Percentiles rank a stretch among this genome's conserved stretches.
phyloP scores from a whole-genome alignment of 306 rosid genomes.

The Quercus variabilis region DNA sequence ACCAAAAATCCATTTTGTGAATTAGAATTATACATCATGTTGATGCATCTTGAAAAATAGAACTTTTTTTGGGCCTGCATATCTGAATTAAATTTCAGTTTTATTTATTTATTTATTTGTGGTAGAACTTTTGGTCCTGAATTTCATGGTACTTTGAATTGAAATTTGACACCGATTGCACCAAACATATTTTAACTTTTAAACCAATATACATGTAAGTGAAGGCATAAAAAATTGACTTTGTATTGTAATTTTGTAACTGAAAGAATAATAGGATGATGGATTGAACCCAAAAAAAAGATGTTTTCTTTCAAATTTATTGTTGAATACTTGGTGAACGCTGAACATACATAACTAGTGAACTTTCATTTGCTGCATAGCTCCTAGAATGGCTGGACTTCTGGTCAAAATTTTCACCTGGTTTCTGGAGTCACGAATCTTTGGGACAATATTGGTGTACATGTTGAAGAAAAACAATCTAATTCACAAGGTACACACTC shows the following conservation, averaged over 20 bases:
- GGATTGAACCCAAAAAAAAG: no score
- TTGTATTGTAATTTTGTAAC: no score
- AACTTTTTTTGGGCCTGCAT: no score
- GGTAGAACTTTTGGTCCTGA: not conserved
- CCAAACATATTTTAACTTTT: no score
- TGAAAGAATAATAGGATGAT: no score
- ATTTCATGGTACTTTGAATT: not conserved
- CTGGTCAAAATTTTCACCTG: constrained; percentile 59
- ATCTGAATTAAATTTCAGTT: no score
- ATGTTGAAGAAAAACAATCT: constrained; percentile 69
- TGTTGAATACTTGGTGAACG: constrained; percentile 5
- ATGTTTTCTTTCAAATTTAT: no score
- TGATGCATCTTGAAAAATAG: not conserved
- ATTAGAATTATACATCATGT: not conserved
- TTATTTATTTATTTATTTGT: no score
- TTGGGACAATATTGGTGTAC: constrained; percentile 61
- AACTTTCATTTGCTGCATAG: constrained; percentile 31
- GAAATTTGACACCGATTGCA: not conserved
- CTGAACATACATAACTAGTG: constrained; percentile 11
- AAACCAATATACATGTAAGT: not conserved
- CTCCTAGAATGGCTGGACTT: constrained; percentile 87
- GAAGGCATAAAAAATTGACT: no score
- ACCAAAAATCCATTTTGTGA: no score
- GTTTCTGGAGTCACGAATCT: constrained; percentile 61
- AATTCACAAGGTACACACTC: constrained; percentile 57